These are phyloP conservation scores for Microsporum canis DNA, from an alignment of 2,329 filamentous ascomycete species.

Conservation along the genomic window DNA sequence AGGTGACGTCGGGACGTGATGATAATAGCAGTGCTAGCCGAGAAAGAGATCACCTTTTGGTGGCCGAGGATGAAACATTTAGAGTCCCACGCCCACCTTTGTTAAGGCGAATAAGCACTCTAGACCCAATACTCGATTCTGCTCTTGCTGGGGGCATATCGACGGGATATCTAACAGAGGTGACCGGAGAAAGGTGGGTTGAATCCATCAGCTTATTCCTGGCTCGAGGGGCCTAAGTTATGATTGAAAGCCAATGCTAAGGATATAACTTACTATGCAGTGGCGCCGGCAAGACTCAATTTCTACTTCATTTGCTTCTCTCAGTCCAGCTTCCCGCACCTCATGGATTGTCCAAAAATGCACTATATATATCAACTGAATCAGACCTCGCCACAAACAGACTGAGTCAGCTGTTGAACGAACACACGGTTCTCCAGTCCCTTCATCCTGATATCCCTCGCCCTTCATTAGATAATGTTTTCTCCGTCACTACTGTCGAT, in stretches of 20 bases:
- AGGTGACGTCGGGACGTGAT: background rate
- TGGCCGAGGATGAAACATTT: background rate
- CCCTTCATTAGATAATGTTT: conserved; percentile 63
- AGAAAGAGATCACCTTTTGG: background rate
- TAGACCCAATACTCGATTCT: conserved; percentile 61
- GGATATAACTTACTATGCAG: conserved; percentile 29
- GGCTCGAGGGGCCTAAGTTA: background rate
- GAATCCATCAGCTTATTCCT: background rate
- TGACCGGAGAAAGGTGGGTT: conserved; percentile 72
- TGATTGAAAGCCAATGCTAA: background rate
- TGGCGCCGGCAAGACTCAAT: conserved; percentile 88
- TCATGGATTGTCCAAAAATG: conserved; percentile 57
- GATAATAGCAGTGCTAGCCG: background rate
- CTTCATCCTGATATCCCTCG: conserved; percentile 29
- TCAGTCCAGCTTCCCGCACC: conserved; percentile 70
- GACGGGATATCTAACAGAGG: conserved; percentile 70
- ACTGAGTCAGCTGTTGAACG: conserved; percentile 63
- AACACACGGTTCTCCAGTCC: conserved; percentile 49
- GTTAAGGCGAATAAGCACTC: conserved; percentile 59
- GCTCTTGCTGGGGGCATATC: conserved; percentile 69
- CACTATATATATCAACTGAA: conserved; percentile 91
- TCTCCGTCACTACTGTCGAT: conserved; percentile 74
- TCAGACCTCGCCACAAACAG: conserved; percentile 70
- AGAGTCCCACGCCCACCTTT: background rate
- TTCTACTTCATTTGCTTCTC: conserved; percentile 74